Base-by-base conservation (phyloP, 2,329 filamentous ascomycete species). In the Exserohilum rostratum region DNA sequence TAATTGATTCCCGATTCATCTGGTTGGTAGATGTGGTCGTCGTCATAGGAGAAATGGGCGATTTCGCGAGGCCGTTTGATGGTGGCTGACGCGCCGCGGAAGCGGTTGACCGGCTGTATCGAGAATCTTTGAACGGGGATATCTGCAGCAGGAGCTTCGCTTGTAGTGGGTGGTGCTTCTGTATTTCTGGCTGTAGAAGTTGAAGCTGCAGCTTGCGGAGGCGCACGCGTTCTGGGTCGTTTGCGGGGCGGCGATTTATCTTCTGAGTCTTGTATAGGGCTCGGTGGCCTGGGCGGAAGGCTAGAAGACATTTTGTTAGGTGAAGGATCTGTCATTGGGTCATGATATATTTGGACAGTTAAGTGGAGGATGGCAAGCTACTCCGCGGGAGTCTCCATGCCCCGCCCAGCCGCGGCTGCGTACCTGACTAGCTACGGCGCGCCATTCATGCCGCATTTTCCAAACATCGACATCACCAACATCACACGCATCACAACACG, bases 1-100 rank as follows among this genome's bases (percentile, higher is more conserved):
- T 93, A 97, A 62, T 87, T 87, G 61, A 99, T 72, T 1, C 91
- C 93, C 3, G 89, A 89, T 57, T 90, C 89, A 60, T 91, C 91
- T 3, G 89, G 84, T 44, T 82, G 87, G 68, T 92, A 92, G 49
- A 85, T 76, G 72, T 93, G 95, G 25, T 92, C 80, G 39, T 92
- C 85, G 72, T 98, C 91, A 76, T 95, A 98, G 7, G 93, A 98
- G 77, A 98, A 99, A 76, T 84, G 91, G 3, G 93, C 85, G 61
- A 99, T 90, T 79, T 99, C 95, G 88, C 93, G 61, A 6, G 68
- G 72, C 22, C 70, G 67, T 48, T 72, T 71, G 37, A 75, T 73
- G 55, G 63, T 70, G 10, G 71, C 68, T 5, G 70, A 72, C 15
- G 68, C 60, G 34, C 70, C 69, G 35, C 68, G 67, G 38, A 74